Evolutionary conservation across 208 protist genomes (phyloP).

Genomic region (Borovskyia barvae): DNA sequence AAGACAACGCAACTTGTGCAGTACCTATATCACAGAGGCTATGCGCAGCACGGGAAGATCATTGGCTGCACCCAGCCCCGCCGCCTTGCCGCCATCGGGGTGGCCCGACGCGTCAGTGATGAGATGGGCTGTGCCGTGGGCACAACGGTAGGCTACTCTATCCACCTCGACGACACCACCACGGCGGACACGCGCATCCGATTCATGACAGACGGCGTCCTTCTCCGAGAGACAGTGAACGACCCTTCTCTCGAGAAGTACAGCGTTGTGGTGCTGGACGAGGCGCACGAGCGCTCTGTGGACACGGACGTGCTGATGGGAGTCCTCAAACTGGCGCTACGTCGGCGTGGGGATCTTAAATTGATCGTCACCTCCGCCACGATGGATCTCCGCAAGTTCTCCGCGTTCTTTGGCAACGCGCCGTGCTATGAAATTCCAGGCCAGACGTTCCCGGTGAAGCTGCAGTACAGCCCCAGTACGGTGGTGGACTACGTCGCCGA

Average conservation of each 20-base stretch:
- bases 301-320: constrained; percentile 98
- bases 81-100: constrained; percentile 93
- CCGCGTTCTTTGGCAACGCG: constrained; percentile 95
- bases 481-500: constrained; percentile 83
- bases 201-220: constrained; percentile 97
- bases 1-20: constrained; percentile 93
- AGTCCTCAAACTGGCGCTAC: constrained; percentile 90
- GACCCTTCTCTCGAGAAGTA: constrained; percentile 91
- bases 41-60: constrained; percentile 39
- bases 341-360: constrained; percentile 93
- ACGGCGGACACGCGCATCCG: constrained; percentile 87
- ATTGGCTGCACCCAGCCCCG: constrained; percentile 95
- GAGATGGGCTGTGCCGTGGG: constrained; percentile 91
- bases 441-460: constrained; percentile 90
- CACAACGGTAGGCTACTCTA: constrained; percentile 86
- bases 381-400: constrained; percentile 98
- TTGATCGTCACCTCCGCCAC: constrained; percentile 99
- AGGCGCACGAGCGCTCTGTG: constrained; percentile 97
- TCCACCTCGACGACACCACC: constrained; percentile 92
- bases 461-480: constrained; percentile 75
- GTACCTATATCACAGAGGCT: constrained; percentile 81
- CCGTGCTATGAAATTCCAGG: constrained; percentile 97
- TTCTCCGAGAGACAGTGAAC: constrained; percentile 93
- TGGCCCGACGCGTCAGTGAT: constrained; percentile 92
- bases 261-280: constrained; percentile 99